Conservation (phyloP, 345 rosid genomes). For the Lumnitzera racemosa region DNA sequence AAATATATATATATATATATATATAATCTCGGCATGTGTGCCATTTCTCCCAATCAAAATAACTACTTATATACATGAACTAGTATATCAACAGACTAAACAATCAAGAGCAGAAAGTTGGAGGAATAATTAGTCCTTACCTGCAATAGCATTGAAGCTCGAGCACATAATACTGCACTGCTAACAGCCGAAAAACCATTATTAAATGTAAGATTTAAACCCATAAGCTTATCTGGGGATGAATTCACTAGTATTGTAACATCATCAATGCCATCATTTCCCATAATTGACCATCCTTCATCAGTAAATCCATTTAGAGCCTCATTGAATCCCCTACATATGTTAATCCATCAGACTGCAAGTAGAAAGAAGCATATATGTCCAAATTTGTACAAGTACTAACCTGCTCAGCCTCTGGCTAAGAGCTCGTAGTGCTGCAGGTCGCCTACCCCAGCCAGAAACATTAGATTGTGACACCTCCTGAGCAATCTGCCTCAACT, state of each 20-base stretch:
- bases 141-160: constrained; percentile 99
- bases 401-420: constrained; percentile 98
- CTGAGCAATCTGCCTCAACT: constrained; percentile 89
- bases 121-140: constrained; percentile 19
- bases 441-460: constrained; percentile 89
- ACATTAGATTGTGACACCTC: constrained; percentile 80
- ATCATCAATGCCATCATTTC: constrained; percentile 93
- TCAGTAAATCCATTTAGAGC: constrained; percentile 92
- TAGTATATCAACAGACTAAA: not conserved
- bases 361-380: not conserved
- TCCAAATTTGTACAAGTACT: not conserved
- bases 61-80: not conserved
- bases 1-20: too few relatives aligned
- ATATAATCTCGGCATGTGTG: too few relatives aligned
- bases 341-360: constrained; percentile 5
- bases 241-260: constrained; percentile 89
- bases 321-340: constrained; percentile 88
- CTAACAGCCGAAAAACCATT: constrained; percentile 85
- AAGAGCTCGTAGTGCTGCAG: constrained; percentile 88
- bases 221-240: constrained; percentile 94
- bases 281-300: constrained; percentile 94
- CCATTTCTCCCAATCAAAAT: too few relatives aligned
- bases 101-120: not conserved
- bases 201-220: constrained; percentile 66
- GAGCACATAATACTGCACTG: constrained; percentile 82